Conservation (phyloP, 352 stramenopile genomes). For the Phytophthora quininea region DNA sequence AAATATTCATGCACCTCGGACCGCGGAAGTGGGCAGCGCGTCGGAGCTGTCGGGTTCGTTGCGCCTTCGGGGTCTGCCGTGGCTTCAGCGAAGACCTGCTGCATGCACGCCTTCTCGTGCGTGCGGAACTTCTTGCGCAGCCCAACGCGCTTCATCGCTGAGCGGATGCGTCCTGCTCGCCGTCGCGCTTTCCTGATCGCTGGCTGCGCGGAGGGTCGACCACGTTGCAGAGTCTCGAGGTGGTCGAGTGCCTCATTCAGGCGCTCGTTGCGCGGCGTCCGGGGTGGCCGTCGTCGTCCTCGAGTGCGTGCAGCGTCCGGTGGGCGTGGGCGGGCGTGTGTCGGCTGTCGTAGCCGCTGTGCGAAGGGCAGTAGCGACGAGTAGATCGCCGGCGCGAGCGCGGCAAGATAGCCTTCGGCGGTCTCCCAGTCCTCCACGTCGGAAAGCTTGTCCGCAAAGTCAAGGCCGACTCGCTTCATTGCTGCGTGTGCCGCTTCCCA, state of each 20-base stretch:
- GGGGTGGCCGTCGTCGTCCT: neutral
- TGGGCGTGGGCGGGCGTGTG: neutral
- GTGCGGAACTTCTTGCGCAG: neutral
- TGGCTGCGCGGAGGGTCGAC: neutral
- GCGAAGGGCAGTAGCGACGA: conserved; percentile 10
- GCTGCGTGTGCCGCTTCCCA: neutral
- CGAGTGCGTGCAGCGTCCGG: neutral
- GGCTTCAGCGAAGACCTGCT: neutral
- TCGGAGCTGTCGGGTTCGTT: neutral
- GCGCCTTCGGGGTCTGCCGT: neutral
- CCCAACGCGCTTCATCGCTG: neutral
- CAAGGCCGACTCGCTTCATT: neutral
- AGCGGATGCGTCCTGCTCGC: neutral
- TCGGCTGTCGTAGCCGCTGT: neutral
- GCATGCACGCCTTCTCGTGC: neutral
- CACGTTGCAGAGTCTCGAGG: neutral
- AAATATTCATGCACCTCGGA: neutral
- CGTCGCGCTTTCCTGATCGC: neutral
- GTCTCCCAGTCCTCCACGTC: conserved; percentile 18
- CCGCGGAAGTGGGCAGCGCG: neutral
- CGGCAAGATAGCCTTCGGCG: conserved; percentile 14
- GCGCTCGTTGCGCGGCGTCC: neutral
- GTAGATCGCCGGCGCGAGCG: conserved; percentile 9
- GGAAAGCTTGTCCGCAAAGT: conserved; percentile 11
- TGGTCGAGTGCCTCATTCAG: conserved; percentile 15